Conservation (phyloP, 192 early-diverging fungal genomes). For the Coemansia sp. region DNA sequence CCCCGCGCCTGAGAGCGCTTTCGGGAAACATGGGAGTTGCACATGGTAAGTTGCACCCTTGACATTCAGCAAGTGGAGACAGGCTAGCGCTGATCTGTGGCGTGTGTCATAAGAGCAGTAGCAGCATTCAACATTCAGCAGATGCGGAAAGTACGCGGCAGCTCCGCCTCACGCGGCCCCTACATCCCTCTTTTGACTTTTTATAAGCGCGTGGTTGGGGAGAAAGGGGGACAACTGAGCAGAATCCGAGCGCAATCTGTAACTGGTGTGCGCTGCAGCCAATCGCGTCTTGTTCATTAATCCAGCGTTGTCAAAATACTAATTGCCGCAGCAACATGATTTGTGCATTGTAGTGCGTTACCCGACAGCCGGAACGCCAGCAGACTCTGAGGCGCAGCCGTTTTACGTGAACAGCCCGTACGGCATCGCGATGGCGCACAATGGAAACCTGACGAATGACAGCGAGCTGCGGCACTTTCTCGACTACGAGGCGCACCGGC, state of each 20-base stretch:
- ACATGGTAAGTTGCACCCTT: constrained; percentile 72
- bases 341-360: constrained; percentile 78
- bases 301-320: not conserved
- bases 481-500: constrained; percentile 94
- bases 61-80: not conserved
- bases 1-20: constrained; percentile 72
- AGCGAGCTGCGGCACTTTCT: constrained; percentile 82
- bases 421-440: constrained; percentile 95
- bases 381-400: constrained; percentile 95
- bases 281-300: not conserved
- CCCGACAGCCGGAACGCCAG: constrained; percentile 96
- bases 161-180: not conserved
- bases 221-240: too few species aligned
- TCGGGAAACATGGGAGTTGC: constrained; percentile 91
- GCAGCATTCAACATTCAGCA: not conserved
- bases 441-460: constrained; percentile 98
- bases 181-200: not conserved
- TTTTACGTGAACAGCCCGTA: constrained; percentile 99
- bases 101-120: not conserved
- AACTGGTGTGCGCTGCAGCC: not conserved
- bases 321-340: not conserved
- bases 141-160: not conserved
- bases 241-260: too few species aligned
- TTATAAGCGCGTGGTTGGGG: too few species aligned
- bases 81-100: not conserved